Evolutionary conservation across 2,329 filamentous ascomycete species (phyloP).

Genomic region (Pseudogymnoascus sp.): DNA sequence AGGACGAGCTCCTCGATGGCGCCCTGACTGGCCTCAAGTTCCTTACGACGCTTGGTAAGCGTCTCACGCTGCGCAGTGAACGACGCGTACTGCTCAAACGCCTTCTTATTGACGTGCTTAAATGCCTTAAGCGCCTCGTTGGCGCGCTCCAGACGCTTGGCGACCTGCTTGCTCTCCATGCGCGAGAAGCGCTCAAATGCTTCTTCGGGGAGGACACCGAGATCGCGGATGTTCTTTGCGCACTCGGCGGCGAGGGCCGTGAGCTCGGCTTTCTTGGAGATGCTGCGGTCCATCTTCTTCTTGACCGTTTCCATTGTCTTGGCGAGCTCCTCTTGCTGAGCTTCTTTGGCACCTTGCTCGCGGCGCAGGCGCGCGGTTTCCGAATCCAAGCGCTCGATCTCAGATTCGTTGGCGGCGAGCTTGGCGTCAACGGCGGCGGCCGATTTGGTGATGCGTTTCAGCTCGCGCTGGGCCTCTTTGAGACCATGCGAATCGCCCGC

Average conservation of each 20-base stretch:
- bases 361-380: slow-evolving; percentile 32
- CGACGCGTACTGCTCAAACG: slow-evolving; percentile 96
- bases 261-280: slow-evolving; percentile 77
- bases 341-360: slow-evolving; percentile 55
- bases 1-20: slow-evolving; percentile 90
- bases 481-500: slow-evolving; percentile 56
- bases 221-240: slow-evolving; percentile 79
- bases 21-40: slow-evolving; percentile 76
- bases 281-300: slow-evolving; percentile 83
- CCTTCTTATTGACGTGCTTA: slow-evolving; percentile 98
- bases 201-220: slow-evolving; percentile 89
- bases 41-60: slow-evolving; percentile 72
- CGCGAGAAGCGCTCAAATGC: slow-evolving; percentile 86
- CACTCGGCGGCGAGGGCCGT: slow-evolving; percentile 71
- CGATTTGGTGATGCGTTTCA: slow-evolving; percentile 66
- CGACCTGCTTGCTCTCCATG: slow-evolving; percentile 68
- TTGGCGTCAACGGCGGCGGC: slow-evolving; percentile 59
- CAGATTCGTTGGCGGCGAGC: slow-evolving; percentile 64
- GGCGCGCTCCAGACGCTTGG: slow-evolving; percentile 73
- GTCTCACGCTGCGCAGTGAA: slow-evolving; percentile 90
- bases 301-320: slow-evolving; percentile 75
- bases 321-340: slow-evolving; percentile 66
- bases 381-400: slow-evolving; percentile 50
- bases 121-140: slow-evolving; percentile 94
- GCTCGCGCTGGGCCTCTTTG: slow-evolving; percentile 70